These are phyloP conservation scores for Stemphylium vesicarium DNA, from an alignment of 2,329 filamentous ascomycete species.

Conservation along the genomic window DNA sequence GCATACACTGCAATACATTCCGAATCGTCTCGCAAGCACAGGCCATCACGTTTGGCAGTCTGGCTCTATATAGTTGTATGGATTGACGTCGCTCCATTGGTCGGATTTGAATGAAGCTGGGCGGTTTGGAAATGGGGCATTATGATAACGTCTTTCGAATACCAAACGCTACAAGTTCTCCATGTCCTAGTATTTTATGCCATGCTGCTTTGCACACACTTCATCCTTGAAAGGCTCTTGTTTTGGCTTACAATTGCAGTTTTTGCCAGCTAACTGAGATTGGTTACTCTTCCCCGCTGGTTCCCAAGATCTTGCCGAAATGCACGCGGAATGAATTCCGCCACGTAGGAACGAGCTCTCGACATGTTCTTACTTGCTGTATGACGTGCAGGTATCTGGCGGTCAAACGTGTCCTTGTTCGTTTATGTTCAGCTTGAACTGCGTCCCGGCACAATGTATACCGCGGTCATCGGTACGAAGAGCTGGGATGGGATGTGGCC, in stretches of 20 bases:
- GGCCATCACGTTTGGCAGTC: conserved; percentile 13
- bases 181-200: background rate
- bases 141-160: conserved; percentile 27
- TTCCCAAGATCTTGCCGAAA: too few species aligned
- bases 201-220: background rate
- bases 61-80: conserved; percentile 17
- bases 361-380: too few species aligned
- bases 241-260: background rate
- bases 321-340: too few species aligned
- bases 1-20: conserved; percentile 20
- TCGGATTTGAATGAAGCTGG: background rate
- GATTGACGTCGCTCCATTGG: background rate
- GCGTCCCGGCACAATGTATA: too few species aligned
- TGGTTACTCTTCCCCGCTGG: too few species aligned
- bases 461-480: too few species aligned
- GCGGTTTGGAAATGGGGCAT: conserved; percentile 15
- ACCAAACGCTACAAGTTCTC: conserved; percentile 1
- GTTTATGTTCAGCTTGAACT: too few species aligned
- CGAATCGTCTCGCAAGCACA: conserved; percentile 6
- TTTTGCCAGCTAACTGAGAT: too few species aligned
- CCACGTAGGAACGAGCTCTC: too few species aligned
- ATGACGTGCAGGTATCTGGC: too few species aligned
- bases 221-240: background rate
- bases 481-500: too few species aligned
- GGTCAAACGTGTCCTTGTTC: too few species aligned